Conservation (phyloP, 768 basidiomycete genomes). For the Mycena haematopus region DNA sequence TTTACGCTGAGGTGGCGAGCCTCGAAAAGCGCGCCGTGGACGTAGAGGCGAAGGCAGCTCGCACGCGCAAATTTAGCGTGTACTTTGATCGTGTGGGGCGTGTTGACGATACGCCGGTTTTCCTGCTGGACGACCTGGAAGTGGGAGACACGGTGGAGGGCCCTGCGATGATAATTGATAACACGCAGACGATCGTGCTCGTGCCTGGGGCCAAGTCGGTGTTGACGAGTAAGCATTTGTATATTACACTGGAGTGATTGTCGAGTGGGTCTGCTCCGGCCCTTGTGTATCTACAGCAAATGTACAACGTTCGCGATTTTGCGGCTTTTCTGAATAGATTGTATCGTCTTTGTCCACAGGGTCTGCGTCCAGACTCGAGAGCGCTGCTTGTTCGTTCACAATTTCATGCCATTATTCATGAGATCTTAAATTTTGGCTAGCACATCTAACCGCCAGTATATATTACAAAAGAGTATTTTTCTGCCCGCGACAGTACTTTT, state of each 20-base stretch:
- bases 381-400: too few relatives aligned
- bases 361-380: too few relatives aligned
- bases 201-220: constrained; percentile 75
- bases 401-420: too few relatives aligned
- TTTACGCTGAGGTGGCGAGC: constrained; percentile 73
- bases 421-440: too few relatives aligned
- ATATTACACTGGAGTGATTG: constrained; percentile 50
- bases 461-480: too few relatives aligned
- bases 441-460: too few relatives aligned
- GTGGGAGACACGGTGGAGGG: constrained; percentile 79
- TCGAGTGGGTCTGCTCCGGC: background rate
- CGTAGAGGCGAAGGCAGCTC: constrained; percentile 52
- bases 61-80: constrained; percentile 57
- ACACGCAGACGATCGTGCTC: constrained; percentile 94
- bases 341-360: too few relatives aligned
- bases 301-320: too few relatives aligned
- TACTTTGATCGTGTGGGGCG: constrained; percentile 87
- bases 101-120: constrained; percentile 82
- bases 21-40: constrained; percentile 52
- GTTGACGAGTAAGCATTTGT: constrained; percentile 73
- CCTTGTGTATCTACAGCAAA: background rate
- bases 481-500: too few relatives aligned
- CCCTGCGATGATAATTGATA: constrained; percentile 93
- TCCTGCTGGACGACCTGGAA: constrained; percentile 64
- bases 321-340: too few relatives aligned